phyloP scores from a whole-genome alignment of 257 asterid genomes.

The Solanum lycopersicoides region DNA sequence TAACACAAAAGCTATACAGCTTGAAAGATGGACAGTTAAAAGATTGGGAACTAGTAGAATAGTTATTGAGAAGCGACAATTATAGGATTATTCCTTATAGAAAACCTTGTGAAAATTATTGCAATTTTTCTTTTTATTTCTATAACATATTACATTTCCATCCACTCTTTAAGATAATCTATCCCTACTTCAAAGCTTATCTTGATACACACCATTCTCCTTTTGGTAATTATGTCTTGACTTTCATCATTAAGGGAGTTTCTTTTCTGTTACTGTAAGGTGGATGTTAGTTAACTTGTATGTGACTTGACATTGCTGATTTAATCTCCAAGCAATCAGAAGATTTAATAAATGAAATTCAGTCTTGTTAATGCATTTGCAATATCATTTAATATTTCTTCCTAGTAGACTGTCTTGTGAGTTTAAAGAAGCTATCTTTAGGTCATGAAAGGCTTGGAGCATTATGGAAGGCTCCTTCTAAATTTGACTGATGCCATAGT shows the following conservation, averaged over 20 bases:
- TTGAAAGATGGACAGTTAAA: not conserved
- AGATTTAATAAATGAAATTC: not conserved
- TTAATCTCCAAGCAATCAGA: not conserved
- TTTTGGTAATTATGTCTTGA: not conserved
- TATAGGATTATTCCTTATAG: too few species aligned
- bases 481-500: constrained; percentile 47
- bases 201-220: not conserved
- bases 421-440: not conserved
- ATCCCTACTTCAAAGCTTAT: not conserved
- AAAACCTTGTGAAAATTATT: not conserved
- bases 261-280: not conserved
- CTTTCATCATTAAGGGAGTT: not conserved
- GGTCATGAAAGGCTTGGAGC: constrained; percentile 34
- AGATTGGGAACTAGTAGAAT: not conserved
- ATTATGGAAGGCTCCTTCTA: constrained; percentile 50
- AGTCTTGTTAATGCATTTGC: not conserved
- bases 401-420: not conserved
- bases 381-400: not conserved
- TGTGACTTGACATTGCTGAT: not conserved
- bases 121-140: not conserved
- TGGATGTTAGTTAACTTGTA: not conserved
- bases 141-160: not conserved
- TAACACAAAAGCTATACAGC: not conserved
- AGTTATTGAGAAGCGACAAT: not conserved
- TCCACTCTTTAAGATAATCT: not conserved